These are phyloP conservation scores for Fraxinus pennsylvanica DNA, from an alignment of 257 asterid species.

Conservation along the genomic window DNA sequence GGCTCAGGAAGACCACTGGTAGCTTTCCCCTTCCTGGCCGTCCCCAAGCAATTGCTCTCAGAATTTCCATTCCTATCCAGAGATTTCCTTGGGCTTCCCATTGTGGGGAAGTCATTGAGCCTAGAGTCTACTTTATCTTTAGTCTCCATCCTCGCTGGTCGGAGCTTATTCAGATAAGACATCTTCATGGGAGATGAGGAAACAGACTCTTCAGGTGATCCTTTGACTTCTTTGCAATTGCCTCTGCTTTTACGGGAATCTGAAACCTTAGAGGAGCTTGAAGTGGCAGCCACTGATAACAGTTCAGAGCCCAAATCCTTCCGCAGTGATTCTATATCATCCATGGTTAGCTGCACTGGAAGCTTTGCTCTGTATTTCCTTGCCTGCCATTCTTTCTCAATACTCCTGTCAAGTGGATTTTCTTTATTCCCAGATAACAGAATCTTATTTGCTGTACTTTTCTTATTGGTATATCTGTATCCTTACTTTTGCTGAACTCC, in stretches of 20 bases:
- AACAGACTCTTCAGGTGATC: conserved; percentile 87
- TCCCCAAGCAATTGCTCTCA: conserved; percentile 30
- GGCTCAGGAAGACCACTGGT: conserved; percentile 26
- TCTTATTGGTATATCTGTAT: conserved; percentile 34
- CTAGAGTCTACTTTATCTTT: neutral
- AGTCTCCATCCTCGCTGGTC: neutral
- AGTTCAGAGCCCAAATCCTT: conserved; percentile 70
- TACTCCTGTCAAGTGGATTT: conserved; percentile 27
- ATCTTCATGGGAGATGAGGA: conserved; percentile 80
- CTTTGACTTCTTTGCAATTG: conserved; percentile 49
- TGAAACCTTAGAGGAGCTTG: conserved; percentile 91
- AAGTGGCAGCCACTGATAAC: conserved; percentile 67
- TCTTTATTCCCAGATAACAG: conserved; percentile 40
- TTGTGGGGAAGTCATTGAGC: neutral
- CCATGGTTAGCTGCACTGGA: conserved; percentile 43
- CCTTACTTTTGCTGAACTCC: conserved; percentile 37
- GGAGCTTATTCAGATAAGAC: neutral
- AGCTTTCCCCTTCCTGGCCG: conserved; percentile 37
- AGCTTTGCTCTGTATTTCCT: conserved; percentile 38
- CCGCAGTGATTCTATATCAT: conserved; percentile 58
- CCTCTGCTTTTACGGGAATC: conserved; percentile 59
- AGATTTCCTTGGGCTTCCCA: conserved; percentile 38
- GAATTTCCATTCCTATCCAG: conserved; percentile 38
- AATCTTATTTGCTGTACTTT: conserved; percentile 34
- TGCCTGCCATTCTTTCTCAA: conserved; percentile 45